Evolutionary conservation across 2,329 filamentous ascomycete species (phyloP).

Genomic region (Ophiocordyceps australis): DNA sequence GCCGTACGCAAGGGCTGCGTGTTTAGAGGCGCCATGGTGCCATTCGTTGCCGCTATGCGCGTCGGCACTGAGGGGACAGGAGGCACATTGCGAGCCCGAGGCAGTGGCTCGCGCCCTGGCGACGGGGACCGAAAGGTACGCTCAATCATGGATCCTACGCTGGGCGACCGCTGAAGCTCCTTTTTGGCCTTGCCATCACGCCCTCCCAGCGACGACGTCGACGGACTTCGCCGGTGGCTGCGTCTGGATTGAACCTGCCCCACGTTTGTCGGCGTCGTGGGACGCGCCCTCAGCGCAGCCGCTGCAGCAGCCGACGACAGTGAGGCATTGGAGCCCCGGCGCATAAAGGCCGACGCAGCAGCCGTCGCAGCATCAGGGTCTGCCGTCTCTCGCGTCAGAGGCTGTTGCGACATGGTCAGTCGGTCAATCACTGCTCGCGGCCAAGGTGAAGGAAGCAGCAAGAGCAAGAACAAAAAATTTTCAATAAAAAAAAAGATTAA

Average conservation of each 20-base stretch:
- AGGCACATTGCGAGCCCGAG: conserved; percentile 32
- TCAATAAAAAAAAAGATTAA: too few species aligned
- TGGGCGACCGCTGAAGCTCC: conserved; percentile 44
- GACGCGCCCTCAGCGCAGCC: conserved; percentile 62
- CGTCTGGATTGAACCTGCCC: conserved; percentile 78
- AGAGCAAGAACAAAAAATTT: too few species aligned
- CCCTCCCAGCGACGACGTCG: conserved; percentile 48
- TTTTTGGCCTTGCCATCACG: conserved; percentile 19
- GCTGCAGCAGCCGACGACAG: conserved; percentile 78
- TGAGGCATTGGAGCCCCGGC: conserved; percentile 42
- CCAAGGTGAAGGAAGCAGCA: background rate
- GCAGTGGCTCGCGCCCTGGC: conserved; percentile 25
- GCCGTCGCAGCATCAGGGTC: conserved; percentile 62
- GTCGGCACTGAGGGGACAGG: conserved; percentile 63
- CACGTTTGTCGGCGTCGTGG: conserved; percentile 62
- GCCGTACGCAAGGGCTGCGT: conserved; percentile 32
- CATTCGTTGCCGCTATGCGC: conserved; percentile 15
- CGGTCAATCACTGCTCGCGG: too few species aligned
- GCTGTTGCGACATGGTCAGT: conserved; percentile 21
- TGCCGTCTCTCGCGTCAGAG: conserved; percentile 43
- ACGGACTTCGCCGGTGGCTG: conserved; percentile 54
- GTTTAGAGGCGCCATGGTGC: conserved; percentile 18
- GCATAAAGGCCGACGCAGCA: conserved; percentile 65
- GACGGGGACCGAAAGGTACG: conserved; percentile 73
- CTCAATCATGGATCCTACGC: conserved; percentile 71